Evolutionary conservation across 1,139 yeast genomes (phyloP).

Genomic region (Geotrichum fermentans): DNA sequence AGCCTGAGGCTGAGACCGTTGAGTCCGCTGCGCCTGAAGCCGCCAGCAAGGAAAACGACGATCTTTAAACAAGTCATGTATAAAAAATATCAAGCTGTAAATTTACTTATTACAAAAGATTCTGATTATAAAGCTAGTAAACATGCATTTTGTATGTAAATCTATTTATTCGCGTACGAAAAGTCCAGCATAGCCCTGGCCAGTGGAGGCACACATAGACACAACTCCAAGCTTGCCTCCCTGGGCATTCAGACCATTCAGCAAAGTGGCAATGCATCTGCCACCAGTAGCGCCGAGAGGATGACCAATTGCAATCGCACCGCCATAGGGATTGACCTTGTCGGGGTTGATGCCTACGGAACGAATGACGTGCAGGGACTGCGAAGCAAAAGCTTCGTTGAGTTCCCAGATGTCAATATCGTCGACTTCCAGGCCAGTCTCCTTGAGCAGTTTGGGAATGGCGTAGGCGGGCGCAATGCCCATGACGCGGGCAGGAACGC

Average conservation of each 20-base stretch:
- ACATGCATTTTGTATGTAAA: neutral
- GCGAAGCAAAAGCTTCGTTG: conserved; percentile 46
- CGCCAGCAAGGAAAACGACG: conserved; percentile 26
- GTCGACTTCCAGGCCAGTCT: conserved; percentile 30
- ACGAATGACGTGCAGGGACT: conserved; percentile 39
- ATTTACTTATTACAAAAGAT: too few relatives aligned
- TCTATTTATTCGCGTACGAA: conserved; percentile 35
- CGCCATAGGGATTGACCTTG: conserved; percentile 43
- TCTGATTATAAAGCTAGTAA: neutral
- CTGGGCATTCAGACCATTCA: conserved; percentile 37
- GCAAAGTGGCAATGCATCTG: conserved; percentile 38
- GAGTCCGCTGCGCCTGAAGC: conserved; percentile 17
- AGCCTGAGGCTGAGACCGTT: conserved; percentile 16
- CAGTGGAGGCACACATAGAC: conserved; percentile 46
- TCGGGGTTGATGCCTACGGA: conserved; percentile 36
- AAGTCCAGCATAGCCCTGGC: conserved; percentile 44
- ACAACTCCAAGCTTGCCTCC: conserved; percentile 39
- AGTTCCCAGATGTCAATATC: conserved; percentile 43
- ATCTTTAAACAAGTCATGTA: conserved; percentile 8
- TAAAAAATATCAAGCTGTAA: neutral
- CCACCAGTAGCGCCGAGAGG: conserved; percentile 45
- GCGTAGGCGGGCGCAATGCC: conserved; percentile 45
- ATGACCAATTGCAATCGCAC: conserved; percentile 46
- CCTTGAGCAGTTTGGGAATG: conserved; percentile 37
- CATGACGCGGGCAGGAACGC: conserved; percentile 41